Evolutionary conservation across 306 rosid species (phyloP).

Genomic region (Castanopsis chinensis): DNA sequence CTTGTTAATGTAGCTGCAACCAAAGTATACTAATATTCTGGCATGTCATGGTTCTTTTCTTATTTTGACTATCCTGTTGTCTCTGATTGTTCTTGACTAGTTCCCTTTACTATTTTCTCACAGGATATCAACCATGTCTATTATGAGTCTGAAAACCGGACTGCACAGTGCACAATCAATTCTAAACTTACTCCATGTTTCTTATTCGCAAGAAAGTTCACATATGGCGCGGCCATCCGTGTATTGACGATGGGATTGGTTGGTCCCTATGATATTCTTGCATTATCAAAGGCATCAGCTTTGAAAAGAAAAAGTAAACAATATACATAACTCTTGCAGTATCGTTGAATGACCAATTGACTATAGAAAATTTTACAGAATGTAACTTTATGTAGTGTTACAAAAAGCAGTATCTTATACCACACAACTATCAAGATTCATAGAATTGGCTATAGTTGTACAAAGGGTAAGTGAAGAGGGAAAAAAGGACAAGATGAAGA

Average conservation of each 20-base stretch:
- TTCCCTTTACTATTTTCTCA: background rate
- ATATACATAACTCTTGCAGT: background rate
- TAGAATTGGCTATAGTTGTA: background rate
- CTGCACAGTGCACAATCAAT: slow-evolving; percentile 13
- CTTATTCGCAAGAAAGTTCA: slow-evolving; percentile 40
- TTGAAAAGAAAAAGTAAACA: background rate
- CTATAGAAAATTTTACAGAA: background rate
- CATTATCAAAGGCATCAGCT: background rate
- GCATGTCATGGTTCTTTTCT: background rate
- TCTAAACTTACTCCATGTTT: slow-evolving; percentile 15
- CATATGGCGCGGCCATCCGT: slow-evolving; percentile 16
- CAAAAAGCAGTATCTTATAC: background rate
- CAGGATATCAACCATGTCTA: slow-evolving; percentile 28
- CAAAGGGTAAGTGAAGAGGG: background rate
- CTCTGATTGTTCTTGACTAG: background rate
- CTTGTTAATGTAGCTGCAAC: background rate
- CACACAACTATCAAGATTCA: background rate
- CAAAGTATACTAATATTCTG: background rate
- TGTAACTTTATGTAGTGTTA: background rate
- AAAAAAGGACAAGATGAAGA: background rate
- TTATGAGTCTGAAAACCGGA: slow-evolving; percentile 20
- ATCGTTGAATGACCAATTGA: background rate
- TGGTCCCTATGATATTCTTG: background rate
- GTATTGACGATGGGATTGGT: slow-evolving; percentile 11
- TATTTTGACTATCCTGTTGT: background rate